Conservation (phyloP, 805 yeast species). For the Yarrowia osloensis region DNA sequence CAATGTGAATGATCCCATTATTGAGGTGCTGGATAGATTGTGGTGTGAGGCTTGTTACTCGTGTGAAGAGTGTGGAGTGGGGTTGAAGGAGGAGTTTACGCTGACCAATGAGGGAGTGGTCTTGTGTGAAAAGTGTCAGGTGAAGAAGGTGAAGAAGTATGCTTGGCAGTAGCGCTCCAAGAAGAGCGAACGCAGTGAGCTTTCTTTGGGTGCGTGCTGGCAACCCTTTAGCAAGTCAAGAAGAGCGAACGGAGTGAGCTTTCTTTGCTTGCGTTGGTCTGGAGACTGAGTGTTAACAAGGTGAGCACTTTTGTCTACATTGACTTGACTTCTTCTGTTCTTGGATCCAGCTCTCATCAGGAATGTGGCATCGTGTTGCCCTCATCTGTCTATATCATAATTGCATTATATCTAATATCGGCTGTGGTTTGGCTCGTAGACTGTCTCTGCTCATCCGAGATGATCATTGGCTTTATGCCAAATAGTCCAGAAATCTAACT, state of each 20-base stretch:
- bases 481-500: too few species aligned
- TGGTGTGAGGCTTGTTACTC: constrained; percentile 42
- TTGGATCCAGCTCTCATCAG: too few species aligned
- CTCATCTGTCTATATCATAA: too few species aligned
- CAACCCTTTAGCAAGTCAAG: background rate
- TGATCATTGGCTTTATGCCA: too few species aligned
- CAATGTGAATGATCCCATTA: constrained; percentile 34
- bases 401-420: too few species aligned
- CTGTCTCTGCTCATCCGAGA: too few species aligned
- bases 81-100: constrained; percentile 40
- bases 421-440: too few species aligned
- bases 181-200: background rate
- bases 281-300: too few species aligned
- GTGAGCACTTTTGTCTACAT: too few species aligned
- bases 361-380: too few species aligned
- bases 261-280: background rate
- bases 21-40: constrained; percentile 40
- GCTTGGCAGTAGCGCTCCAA: constrained; percentile 36
- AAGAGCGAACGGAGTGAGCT: background rate
- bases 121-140: constrained; percentile 40
- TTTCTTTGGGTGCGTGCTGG: background rate
- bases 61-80: constrained; percentile 41
- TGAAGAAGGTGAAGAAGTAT: constrained; percentile 33
- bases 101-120: constrained; percentile 41
- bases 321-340: too few species aligned